A percentile compares a stretch with the other conserved stretches of the same genome.
phyloP scores from a whole-genome alignment of 495 filamentous ascomycete species.

The Penicillium samsonianum region DNA sequence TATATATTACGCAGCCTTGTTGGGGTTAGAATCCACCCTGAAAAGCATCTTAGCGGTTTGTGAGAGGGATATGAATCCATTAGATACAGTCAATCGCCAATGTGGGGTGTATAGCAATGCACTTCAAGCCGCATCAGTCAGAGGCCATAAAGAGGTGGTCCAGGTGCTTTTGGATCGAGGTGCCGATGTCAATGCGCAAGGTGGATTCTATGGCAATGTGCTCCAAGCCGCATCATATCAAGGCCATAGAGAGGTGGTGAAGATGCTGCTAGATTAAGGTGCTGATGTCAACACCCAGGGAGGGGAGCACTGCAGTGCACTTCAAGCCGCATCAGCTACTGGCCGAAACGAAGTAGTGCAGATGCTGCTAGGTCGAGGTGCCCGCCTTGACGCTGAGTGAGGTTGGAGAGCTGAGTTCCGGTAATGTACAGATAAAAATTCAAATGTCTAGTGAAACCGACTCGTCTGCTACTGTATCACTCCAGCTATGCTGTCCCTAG shows the following conservation, averaged over 20 bases:
- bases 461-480: too few species aligned
- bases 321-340: slow-evolving; percentile 16
- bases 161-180: slow-evolving; percentile 21
- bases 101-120: background rate
- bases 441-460: too few species aligned
- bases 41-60: background rate
- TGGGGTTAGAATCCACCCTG: background rate
- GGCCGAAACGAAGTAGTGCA: slow-evolving; percentile 16
- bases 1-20: background rate
- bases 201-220: slow-evolving; percentile 25
- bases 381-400: too few species aligned
- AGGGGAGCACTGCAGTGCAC: slow-evolving; percentile 13
- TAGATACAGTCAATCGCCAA: background rate
- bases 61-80: background rate
- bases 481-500: too few species aligned
- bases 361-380: slow-evolving; percentile 16
- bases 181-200: slow-evolving; percentile 20
- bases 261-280: slow-evolving; percentile 20
- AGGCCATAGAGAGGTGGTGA: slow-evolving; percentile 3
- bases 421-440: too few species aligned
- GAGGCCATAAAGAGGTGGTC: slow-evolving; percentile 20
- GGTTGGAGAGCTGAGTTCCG: too few species aligned
- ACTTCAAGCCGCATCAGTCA: background rate
- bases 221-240: slow-evolving; percentile 22
- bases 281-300: slow-evolving; percentile 22